Base-by-base conservation (phyloP, 768 basidiomycete genomes). In the Porpolomopsis calyptriformis region DNA sequence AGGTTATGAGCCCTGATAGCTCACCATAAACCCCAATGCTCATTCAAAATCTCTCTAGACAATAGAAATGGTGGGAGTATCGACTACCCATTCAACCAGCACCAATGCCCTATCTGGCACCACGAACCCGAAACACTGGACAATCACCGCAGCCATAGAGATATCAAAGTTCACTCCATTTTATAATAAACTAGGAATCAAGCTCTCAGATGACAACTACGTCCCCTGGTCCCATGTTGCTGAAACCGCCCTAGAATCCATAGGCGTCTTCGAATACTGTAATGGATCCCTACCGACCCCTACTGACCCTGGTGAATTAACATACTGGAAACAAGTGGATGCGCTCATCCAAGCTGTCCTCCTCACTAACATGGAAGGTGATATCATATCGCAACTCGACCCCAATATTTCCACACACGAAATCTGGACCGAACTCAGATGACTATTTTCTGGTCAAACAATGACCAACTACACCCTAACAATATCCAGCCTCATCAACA, bases 381-480 rank as follows among this genome's bases (percentile, higher is more conserved):
- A 42, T 8, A 16, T 42, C 14, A 20, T 42, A 5, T 9, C 9
- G 9, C 40, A 42, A 24, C 8, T 42, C 22, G 40, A 20, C 5
- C 40, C 9, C 22, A 7, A 9, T 8, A 8, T 11, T 23, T 7
- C 5, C 5, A 20, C 40, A 11, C 11, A 7, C 8, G 25, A 42
- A 18, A 42, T 42, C 5, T 42, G 40, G 40, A 11, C 11, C 12
- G 40, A 42, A 18, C 9, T 25, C 5, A 23, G 18, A 42, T 8
- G 23, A 9, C 40, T 42, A 6, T 42, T 9, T 20, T 38, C 36
- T 6, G 36, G 36, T 16, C 36, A 38, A 38, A 38, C 36, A 38
- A 38, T 38, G 7, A 42, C 40, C 5, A 20, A 42, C 40, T 42
- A 20, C 9, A 42, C 40, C 40, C 40, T 42, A 6, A 42, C 18